phyloP scores from a whole-genome alignment of 305 asterid species.

The Fraxinus baroniana region DNA sequence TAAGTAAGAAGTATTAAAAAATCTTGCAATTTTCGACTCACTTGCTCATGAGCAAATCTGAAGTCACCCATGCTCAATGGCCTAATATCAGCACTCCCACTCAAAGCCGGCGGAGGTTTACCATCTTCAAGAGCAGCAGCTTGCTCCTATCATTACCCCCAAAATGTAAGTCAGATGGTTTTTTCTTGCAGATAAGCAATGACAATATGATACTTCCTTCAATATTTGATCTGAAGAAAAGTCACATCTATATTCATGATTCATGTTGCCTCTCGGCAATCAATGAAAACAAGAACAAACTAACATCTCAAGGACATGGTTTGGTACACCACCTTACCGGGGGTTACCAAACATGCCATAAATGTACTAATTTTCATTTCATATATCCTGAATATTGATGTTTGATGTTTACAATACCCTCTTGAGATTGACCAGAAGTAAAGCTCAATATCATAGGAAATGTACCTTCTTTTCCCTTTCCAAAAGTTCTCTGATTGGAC shows the following conservation, averaged over 20 bases:
- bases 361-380: conserved; percentile 11
- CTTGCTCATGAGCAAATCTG: conserved; percentile 61
- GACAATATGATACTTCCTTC: neutral
- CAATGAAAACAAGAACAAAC: conserved; percentile 13
- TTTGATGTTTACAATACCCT: neutral
- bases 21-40: conserved; percentile 18
- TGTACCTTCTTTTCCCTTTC: conserved; percentile 57
- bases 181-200: neutral
- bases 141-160: conserved; percentile 41
- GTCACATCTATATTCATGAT: neutral
- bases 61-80: conserved; percentile 53
- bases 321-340: neutral
- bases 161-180: neutral
- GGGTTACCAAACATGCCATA: neutral
- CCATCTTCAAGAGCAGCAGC: conserved; percentile 62
- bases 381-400: neutral
- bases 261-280: neutral
- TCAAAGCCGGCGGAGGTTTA: conserved; percentile 54
- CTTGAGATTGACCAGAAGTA: neutral
- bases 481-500: conserved; percentile 55
- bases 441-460: neutral
- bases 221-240: neutral
- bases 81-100: conserved; percentile 59
- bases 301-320: neutral
- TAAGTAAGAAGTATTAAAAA: neutral